Percentiles rank a stretch among this genome's conserved stretches.
Conservation (phyloP, 768 basidiomycete genomes). For the Agrocybe praecox region DNA sequence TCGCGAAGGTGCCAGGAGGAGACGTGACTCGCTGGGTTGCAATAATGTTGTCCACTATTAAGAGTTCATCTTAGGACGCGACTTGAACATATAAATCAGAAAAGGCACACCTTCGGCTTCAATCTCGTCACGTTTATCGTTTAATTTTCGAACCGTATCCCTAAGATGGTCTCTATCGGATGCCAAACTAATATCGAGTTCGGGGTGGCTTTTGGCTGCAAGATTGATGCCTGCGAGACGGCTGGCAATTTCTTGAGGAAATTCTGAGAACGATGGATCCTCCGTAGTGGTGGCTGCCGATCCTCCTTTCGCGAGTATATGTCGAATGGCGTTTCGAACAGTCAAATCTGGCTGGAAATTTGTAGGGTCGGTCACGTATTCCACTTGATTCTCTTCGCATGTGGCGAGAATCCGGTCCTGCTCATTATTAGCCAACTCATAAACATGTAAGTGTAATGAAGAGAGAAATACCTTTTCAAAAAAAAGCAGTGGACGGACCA, state of each 20-base stretch:
- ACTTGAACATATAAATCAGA: slow-evolving; percentile 2
- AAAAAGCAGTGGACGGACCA: slow-evolving; percentile 69
- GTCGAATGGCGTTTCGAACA: slow-evolving; percentile 72
- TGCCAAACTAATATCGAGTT: slow-evolving; percentile 31
- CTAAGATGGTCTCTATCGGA: slow-evolving; percentile 39
- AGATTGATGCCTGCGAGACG: slow-evolving; percentile 33
- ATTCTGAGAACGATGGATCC: slow-evolving; percentile 6
- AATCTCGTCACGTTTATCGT: slow-evolving; percentile 36
- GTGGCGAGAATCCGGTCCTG: slow-evolving; percentile 86
- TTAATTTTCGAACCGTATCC: slow-evolving; percentile 36
- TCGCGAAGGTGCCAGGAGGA: slow-evolving; percentile 50
- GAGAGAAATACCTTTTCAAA: slow-evolving; percentile 61
- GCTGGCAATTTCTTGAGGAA: slow-evolving; percentile 33
- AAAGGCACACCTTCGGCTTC: slow-evolving; percentile 45
- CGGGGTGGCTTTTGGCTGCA: slow-evolving; percentile 28
- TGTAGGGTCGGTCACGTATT: slow-evolving; percentile 67
- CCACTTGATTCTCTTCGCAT: slow-evolving; percentile 60
- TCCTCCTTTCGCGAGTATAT: slow-evolving; percentile 20
- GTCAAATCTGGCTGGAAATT: slow-evolving; percentile 79
- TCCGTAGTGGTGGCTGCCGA: slow-evolving; percentile 2
- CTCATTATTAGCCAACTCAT: background rate
- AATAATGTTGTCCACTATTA: slow-evolving; percentile 45
- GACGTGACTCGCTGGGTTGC: slow-evolving; percentile 40
- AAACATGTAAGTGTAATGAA: background rate
- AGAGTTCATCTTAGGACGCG: slow-evolving; percentile 2